Evolutionary conservation across 1,284 basidiomycete genomes (phyloP).

Genomic region (Ganoderma lingzhi): DNA sequence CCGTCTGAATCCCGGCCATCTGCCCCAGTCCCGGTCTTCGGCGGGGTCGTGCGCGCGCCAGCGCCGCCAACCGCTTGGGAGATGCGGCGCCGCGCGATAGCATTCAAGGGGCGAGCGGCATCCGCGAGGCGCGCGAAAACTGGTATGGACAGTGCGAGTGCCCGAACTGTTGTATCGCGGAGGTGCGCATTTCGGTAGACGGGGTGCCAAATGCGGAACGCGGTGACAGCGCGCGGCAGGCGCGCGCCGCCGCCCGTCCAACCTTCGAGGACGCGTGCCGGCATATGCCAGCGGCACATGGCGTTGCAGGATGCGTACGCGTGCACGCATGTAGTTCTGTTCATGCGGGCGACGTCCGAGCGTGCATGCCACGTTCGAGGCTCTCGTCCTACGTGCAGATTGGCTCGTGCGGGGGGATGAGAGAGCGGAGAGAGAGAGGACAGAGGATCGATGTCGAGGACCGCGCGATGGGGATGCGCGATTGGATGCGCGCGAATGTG

Average conservation of each 20-base stretch:
- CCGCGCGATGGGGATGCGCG: conserved; percentile 10
- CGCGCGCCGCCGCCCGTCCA: not conserved
- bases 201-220: not conserved
- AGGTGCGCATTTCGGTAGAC: not conserved
- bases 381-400: not conserved
- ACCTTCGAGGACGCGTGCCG: not conserved
- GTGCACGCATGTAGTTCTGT: no score
- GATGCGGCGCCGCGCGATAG: conserved; percentile 4
- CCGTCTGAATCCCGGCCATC: not conserved
- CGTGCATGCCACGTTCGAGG: not conserved
- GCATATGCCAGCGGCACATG: not conserved
- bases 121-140: conserved; percentile 2
- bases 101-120: not conserved
- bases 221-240: not conserved
- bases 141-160: not conserved
- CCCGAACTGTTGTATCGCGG: not conserved
- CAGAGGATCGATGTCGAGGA: conserved; percentile 17
- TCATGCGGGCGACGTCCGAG: not conserved
- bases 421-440: not conserved
- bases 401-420: no score
- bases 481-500: conserved; percentile 13
- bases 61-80: not conserved
- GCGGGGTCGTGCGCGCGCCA: not conserved
- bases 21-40: not conserved
- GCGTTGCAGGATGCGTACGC: not conserved